These are phyloP conservation scores for Aureobasidium uvarum DNA, from an alignment of 2,329 filamentous ascomycete species.

Conservation along the genomic window DNA sequence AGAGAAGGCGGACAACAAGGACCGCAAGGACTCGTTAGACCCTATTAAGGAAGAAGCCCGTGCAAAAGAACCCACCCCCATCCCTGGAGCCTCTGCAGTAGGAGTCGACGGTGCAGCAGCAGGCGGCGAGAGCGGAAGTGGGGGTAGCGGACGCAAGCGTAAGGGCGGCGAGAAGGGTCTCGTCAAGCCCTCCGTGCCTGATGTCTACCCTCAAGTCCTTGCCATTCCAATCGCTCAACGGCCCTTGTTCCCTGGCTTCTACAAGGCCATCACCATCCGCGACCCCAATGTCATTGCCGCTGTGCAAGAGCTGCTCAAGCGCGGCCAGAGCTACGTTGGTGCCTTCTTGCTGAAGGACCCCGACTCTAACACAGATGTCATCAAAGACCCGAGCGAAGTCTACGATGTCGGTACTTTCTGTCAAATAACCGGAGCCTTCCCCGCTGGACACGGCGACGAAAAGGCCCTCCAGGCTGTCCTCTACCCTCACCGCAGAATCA, in stretches of 20 bases:
- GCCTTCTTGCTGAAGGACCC: conserved; percentile 98
- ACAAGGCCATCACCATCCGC: conserved; percentile 96
- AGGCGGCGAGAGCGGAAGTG: conserved; percentile 50
- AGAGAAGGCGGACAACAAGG: conserved; percentile 47
- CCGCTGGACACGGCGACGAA: conserved; percentile 75
- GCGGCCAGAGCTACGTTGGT: conserved; percentile 94
- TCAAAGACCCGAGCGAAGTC: conserved; percentile 85
- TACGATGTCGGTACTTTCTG: conserved; percentile 97
- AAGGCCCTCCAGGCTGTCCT: conserved; percentile 81
- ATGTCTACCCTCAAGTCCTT: conserved; percentile 96
- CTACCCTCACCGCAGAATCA: conserved; percentile 93
- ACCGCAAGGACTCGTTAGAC: conserved; percentile 44
- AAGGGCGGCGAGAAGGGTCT: conserved; percentile 52
- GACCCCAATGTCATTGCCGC: conserved; percentile 88
- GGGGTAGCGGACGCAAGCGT: conserved; percentile 67
- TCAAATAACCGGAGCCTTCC: conserved; percentile 95
- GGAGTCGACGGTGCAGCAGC: conserved; percentile 58
- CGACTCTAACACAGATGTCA: conserved; percentile 87
- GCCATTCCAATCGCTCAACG: conserved; percentile 93
- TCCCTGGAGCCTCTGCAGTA: conserved; percentile 39
- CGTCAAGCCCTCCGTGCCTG: conserved; percentile 84
- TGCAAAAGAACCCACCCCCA: conserved; percentile 51
- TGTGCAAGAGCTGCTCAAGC: conserved; percentile 94
- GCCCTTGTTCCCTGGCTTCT: conserved; percentile 94
- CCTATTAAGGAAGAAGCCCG: conserved; percentile 50